phyloP scores from a whole-genome alignment of 2,329 filamentous ascomycete species.

The Fusarium keratoplasticum region DNA sequence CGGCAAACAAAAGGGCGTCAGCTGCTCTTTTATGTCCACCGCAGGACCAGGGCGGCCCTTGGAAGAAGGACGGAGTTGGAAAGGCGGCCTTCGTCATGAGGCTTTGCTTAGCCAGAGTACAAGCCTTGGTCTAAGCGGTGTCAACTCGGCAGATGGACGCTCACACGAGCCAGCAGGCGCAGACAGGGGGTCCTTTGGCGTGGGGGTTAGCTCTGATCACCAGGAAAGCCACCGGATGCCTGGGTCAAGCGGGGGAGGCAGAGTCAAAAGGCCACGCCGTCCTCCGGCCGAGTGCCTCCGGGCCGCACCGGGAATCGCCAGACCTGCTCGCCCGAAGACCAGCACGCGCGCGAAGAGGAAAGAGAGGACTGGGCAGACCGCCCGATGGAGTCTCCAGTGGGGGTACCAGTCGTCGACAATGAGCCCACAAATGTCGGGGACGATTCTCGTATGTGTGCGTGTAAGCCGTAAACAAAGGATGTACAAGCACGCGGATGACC shows the following conservation, averaged over 20 bases:
- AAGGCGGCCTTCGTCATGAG: conserved; percentile 42
- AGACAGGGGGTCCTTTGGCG: conserved; percentile 6
- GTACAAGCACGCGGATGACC: not conserved
- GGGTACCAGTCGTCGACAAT: not conserved
- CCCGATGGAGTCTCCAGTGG: conserved; percentile 18
- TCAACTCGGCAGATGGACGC: conserved; percentile 29
- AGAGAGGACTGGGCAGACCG: not conserved
- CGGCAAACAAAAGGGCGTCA: conserved; percentile 28
- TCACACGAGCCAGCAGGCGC: conserved; percentile 17
- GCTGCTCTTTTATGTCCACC: conserved; percentile 42
- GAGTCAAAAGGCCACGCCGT: conserved; percentile 17
- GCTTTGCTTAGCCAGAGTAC: conserved; percentile 19
- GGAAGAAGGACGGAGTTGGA: not conserved
- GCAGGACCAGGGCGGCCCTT: conserved; percentile 8
- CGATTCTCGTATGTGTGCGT: conserved; percentile 1
- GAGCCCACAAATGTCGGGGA: not conserved
- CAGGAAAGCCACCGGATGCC: conserved; percentile 18
- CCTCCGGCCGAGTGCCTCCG: conserved; percentile 43
- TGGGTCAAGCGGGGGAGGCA: conserved; percentile 17
- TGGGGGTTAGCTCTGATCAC: conserved; percentile 39
- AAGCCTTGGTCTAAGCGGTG: conserved; percentile 24
- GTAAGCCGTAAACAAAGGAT: not conserved
- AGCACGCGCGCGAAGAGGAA: conserved; percentile 5
- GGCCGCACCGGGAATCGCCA: conserved; percentile 34
- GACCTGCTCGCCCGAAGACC: conserved; percentile 4